Base-by-base conservation (phyloP, 768 basidiomycete species). In the Mycena alexandri region DNA sequence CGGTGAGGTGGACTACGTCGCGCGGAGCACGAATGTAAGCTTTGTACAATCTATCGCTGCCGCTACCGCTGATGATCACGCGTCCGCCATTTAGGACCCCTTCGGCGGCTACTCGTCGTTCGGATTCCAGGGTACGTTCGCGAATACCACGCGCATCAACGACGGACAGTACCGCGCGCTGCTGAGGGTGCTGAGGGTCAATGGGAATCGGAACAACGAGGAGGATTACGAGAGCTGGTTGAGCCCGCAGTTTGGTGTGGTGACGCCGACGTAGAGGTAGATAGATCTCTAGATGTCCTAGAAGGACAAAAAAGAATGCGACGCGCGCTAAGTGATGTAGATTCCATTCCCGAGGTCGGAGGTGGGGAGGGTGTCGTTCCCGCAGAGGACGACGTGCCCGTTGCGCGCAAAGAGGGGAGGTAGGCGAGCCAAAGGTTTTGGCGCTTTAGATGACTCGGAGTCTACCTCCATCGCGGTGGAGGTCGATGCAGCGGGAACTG, bases 381-480 rank as follows among this genome's bases (percentile, higher is more conserved):
- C 92, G 53, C 88, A 78, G 72, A 91, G 90, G 5, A 92, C 78
- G 21, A 90, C 83, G 75, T 94, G 92, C 0, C 91, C 83, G 24
- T 87, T 82, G 70, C 85, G 84, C 55, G 88, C 86, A 74, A 90
- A 92, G 19, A 93, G 79, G 3, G 90, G 92, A 0, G 85, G 84
- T 9, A 78, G 70, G 10, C 85, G 85, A n/a, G 84, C 74, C 8
- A 58, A 51, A 3, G 74, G 74, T 61, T 55, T 56, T 56, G 16
- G 22, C 2, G 22, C 16, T 17, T 34, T 51, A 1, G 19, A 22
- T 24, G 47, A 24, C 4, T 48, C 50, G 10, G 16, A 10, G 5
- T 61, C 59, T 5, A 54, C 25, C n/a, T 54, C 58, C 53, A 61
- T 67, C 19, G 59, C 59, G 24, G 43, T 12, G 36, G 59, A 46